Evolutionary conservation across 352 stramenopile genomes (phyloP).

Genomic region (Plasmopara halstedii): DNA sequence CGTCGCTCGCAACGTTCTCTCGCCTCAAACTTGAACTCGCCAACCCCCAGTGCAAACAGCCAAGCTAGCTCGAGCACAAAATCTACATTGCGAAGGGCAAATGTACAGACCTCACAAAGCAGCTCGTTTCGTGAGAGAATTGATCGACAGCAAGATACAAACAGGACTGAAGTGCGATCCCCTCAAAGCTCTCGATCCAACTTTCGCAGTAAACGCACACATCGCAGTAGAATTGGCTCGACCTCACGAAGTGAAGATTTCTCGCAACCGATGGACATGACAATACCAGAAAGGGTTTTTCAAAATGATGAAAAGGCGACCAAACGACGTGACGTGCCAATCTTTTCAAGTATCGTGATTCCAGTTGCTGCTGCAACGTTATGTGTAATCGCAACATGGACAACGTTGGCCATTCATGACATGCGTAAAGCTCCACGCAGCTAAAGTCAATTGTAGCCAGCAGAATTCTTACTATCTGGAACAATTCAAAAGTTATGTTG

Average conservation of each 20-base stretch:
- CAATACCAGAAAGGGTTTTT: background rate
- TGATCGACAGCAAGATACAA: conserved; percentile 13
- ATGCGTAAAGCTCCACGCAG: conserved; percentile 17
- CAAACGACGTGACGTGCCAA: conserved; percentile 13
- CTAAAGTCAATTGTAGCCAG: conserved; percentile 9
- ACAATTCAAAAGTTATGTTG: background rate
- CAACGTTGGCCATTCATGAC: conserved; percentile 20
- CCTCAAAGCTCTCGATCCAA: conserved; percentile 8
- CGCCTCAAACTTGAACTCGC: conserved; percentile 4
- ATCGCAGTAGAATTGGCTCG: conserved; percentile 5
- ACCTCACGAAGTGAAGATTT: conserved; percentile 1
- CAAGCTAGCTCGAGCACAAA: conserved; percentile 13
- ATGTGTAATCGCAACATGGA: conserved; percentile 23
- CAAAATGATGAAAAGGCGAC: conserved; percentile 4
- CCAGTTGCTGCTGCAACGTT: conserved; percentile 24
- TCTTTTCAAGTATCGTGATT: conserved; percentile 18
- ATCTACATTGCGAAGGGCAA: conserved; percentile 7
- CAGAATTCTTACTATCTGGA: too few species aligned
- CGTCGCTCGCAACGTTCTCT: conserved; percentile 12
- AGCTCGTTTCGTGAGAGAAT: conserved; percentile 7
- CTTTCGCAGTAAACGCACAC: conserved; percentile 7
- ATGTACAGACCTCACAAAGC: conserved; percentile 9
- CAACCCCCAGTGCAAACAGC: conserved; percentile 15
- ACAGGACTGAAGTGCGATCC: conserved; percentile 18
- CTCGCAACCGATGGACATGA: conserved; percentile 5